These are phyloP conservation scores for Globisporangium orthogonon DNA, from an alignment of 352 stramenopile genomes.

Conservation along the genomic window DNA sequence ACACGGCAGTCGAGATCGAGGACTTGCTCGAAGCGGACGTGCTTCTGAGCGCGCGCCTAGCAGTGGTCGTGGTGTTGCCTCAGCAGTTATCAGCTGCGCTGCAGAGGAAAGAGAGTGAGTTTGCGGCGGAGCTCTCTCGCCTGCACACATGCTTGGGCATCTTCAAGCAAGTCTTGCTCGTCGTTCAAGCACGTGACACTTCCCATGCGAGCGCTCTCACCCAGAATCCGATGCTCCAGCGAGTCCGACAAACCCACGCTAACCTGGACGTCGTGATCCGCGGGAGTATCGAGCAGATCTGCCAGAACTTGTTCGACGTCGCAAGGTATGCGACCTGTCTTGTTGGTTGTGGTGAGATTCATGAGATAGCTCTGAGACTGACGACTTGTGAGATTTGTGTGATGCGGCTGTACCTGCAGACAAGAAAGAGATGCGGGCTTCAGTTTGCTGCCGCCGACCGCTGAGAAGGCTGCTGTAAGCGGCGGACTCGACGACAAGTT, in stretches of 20 bases:
- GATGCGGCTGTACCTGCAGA: slow-evolving; percentile 3
- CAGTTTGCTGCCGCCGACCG: slow-evolving; percentile 13
- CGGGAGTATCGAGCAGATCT: slow-evolving; percentile 6
- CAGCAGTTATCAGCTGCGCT: slow-evolving; percentile 16
- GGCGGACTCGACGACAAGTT: slow-evolving; percentile 43
- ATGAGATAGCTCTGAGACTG: neutral
- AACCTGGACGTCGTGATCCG: slow-evolving; percentile 15
- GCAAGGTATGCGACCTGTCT: slow-evolving; percentile 3
- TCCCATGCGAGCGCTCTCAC: neutral
- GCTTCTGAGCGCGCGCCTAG: slow-evolving; percentile 36
- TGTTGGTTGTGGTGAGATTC: neutral
- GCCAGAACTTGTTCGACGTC: slow-evolving; percentile 7
- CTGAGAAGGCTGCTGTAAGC: neutral
- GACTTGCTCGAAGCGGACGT: slow-evolving; percentile 36
- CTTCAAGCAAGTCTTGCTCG: slow-evolving; percentile 52
- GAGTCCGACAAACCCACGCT: slow-evolving; percentile 23
- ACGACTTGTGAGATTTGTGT: neutral
- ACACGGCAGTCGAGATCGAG: slow-evolving; percentile 26
- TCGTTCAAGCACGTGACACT: slow-evolving; percentile 16
- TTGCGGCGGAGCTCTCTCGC: slow-evolving; percentile 21
- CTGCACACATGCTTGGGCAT: slow-evolving; percentile 25
- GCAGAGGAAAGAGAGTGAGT: slow-evolving; percentile 15
- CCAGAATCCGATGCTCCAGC: slow-evolving; percentile 11
- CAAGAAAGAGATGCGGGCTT: slow-evolving; percentile 31
- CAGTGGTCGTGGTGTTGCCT: slow-evolving; percentile 18